A percentile compares a stretch with the other conserved stretches of the same genome.
These are phyloP conservation scores for Xylariaceae sp. DNA, from an alignment of 2,329 filamentous ascomycete species.

Conservation along the genomic window DNA sequence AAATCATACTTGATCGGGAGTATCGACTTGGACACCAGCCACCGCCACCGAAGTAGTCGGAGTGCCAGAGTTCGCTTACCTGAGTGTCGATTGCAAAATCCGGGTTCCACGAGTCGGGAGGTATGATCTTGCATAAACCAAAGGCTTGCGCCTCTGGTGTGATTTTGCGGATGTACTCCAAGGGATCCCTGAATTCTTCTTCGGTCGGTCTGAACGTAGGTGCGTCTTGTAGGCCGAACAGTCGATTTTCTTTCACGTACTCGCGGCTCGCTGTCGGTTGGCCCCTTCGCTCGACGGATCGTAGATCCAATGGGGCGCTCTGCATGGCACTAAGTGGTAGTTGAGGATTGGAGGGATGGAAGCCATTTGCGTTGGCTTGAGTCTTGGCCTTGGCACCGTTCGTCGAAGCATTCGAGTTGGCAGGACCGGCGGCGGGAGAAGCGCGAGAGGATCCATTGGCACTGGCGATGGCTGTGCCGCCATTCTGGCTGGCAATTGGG, in stretches of 20 bases:
- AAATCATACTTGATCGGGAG: not conserved
- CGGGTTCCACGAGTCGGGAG: conserved; percentile 90
- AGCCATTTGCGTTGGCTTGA: conserved; percentile 54
- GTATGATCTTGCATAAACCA: conserved; percentile 93
- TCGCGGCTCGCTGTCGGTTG: conserved; percentile 76
- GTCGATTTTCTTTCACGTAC: conserved; percentile 71
- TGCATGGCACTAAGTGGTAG: conserved; percentile 55
- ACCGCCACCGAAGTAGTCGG: not conserved
- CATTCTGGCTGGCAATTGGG: conserved; percentile 38
- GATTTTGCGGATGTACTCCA: conserved; percentile 92
- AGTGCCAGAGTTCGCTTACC: conserved; percentile 51
- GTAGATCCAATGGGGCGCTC: conserved; percentile 71
- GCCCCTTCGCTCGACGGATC: conserved; percentile 87
- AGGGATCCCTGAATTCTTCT: conserved; percentile 92
- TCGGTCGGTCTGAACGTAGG: conserved; percentile 87
- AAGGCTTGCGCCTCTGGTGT: conserved; percentile 80
- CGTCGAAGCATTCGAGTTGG: conserved; percentile 30
- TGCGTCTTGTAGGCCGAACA: conserved; percentile 83
- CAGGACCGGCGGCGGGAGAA: conserved; percentile 46
- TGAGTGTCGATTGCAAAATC: conserved; percentile 95
- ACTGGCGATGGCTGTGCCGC: conserved; percentile 40
- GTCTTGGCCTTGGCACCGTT: conserved; percentile 45
- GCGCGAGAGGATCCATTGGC: conserved; percentile 51
- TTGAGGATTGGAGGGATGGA: conserved; percentile 50
- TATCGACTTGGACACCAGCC: too few species aligned